phyloP scores from a whole-genome alignment of 1,284 basidiomycete species.

The Apiotrichum akiyoshidainum region DNA sequence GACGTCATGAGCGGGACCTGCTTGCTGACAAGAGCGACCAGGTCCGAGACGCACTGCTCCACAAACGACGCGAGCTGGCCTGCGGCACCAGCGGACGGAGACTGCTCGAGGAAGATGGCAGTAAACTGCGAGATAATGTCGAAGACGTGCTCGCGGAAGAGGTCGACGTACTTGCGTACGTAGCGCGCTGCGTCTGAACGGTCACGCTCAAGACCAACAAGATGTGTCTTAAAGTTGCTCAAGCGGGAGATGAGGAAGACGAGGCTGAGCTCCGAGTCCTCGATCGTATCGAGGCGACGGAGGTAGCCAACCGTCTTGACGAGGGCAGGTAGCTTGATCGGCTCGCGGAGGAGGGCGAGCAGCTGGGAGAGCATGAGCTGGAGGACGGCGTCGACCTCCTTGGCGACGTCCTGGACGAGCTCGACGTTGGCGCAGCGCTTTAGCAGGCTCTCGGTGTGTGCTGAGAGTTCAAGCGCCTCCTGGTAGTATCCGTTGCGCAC shows the following conservation, averaged over 20 bases:
- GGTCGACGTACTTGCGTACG: slow-evolving; percentile 80
- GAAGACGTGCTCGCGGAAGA: slow-evolving; percentile 87
- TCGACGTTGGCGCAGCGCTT: slow-evolving; percentile 52
- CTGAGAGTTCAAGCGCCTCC: slow-evolving; percentile 78
- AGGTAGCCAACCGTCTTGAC: slow-evolving; percentile 84
- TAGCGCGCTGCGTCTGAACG: slow-evolving; percentile 68
- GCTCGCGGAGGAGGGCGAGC: slow-evolving; percentile 72
- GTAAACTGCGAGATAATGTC: slow-evolving; percentile 86
- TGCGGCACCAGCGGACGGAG: slow-evolving; percentile 24
- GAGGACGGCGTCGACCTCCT: slow-evolving; percentile 67
- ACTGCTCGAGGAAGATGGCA: slow-evolving; percentile 75
- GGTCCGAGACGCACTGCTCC: slow-evolving; percentile 56
- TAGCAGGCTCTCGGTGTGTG: slow-evolving; percentile 60
- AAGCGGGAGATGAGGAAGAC: slow-evolving; percentile 66
- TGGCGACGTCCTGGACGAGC: slow-evolving; percentile 60
- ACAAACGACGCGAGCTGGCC: slow-evolving; percentile 62
- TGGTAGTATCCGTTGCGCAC: slow-evolving; percentile 85
- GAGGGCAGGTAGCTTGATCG: slow-evolving; percentile 80
- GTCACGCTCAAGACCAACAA: slow-evolving; percentile 49
- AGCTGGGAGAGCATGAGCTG: slow-evolving; percentile 60
- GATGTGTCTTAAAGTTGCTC: slow-evolving; percentile 55
- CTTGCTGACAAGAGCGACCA: slow-evolving; percentile 53
- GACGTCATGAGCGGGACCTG: slow-evolving; percentile 54
- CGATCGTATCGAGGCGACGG: slow-evolving; percentile 66
- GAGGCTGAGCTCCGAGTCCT: slow-evolving; percentile 64